Conservation (phyloP, 1,139 yeast species). For the Saccharomyces hybrid region DNA sequence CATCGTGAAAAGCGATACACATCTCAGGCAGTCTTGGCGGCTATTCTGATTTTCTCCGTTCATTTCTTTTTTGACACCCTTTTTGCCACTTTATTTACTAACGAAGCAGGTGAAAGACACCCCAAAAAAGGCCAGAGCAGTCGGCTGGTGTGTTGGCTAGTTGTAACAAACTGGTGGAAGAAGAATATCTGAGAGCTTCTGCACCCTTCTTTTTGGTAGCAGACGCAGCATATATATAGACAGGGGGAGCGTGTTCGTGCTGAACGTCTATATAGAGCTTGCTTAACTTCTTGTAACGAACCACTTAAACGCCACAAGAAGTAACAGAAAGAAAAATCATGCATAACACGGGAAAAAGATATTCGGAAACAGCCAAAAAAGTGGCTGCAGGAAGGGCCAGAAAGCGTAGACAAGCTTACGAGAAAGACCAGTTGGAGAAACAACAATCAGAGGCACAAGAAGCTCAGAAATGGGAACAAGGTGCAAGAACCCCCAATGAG, state of each 20-base stretch:
- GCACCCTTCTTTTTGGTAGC: too few relatives aligned
- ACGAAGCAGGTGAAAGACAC: neutral
- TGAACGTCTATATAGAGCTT: too few relatives aligned
- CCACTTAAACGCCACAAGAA: neutral
- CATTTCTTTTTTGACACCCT: neutral
- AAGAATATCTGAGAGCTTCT: too few relatives aligned
- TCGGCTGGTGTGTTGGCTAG: too few relatives aligned
- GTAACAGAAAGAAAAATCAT: neutral
- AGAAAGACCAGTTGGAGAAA: constrained; percentile 18
- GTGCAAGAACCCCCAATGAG: constrained; percentile 26
- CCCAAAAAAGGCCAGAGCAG: neutral
- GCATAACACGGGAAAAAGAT: constrained; percentile 24
- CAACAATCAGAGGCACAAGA: constrained; percentile 20
- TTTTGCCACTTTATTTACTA: neutral
- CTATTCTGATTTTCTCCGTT: neutral
- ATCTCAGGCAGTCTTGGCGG: neutral
- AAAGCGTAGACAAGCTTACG: constrained; percentile 23
- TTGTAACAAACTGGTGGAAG: neutral
- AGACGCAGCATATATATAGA: too few relatives aligned
- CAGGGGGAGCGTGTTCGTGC: too few relatives aligned
- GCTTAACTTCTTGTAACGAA: too few relatives aligned
- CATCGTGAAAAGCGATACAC: neutral
- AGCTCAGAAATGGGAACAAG: constrained; percentile 31
- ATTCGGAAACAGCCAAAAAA: constrained; percentile 26
- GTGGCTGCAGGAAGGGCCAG: constrained; percentile 26